Evolutionary conservation across 345 rosid genomes (phyloP).

Genomic region (Abelmoschus esculentus): DNA sequence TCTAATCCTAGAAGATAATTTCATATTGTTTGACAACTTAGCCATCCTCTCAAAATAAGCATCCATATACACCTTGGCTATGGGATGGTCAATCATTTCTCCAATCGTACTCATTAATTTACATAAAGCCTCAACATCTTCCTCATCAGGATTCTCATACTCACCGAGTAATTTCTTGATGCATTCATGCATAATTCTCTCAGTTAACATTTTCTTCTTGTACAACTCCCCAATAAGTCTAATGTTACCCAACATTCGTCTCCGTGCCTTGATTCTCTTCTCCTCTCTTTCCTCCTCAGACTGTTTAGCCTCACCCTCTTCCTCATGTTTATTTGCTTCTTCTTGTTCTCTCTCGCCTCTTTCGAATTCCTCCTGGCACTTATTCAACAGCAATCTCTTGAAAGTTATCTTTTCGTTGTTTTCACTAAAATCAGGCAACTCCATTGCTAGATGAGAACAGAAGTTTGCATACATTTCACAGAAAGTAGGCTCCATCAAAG

Average conservation of each 20-base stretch:
- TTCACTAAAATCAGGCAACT: constrained; percentile 66
- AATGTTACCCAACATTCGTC: constrained; percentile 92
- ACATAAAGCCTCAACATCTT: constrained; percentile 87
- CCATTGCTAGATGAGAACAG: constrained; percentile 60
- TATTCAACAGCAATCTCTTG: constrained; percentile 75
- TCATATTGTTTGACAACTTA: constrained; percentile 58
- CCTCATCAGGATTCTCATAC: constrained; percentile 80
- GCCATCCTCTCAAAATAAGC: constrained; percentile 67
- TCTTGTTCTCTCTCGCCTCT: constrained; percentile 88
- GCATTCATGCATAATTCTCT: constrained; percentile 89
- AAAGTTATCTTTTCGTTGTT: constrained; percentile 72
- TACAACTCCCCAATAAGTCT: constrained; percentile 95
- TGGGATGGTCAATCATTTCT: constrained; percentile 69
- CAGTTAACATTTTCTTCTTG: constrained; percentile 89
- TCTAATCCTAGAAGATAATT: constrained; percentile 75
- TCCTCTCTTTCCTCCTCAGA: constrained; percentile 80
- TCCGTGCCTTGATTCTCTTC: constrained; percentile 73
- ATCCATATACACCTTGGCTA: constrained; percentile 65
- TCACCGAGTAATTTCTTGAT: constrained; percentile 66
- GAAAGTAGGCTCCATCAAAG: constrained; percentile 95
- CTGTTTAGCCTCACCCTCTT: constrained; percentile 69
- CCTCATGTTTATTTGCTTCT: constrained; percentile 81
- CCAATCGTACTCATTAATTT: constrained; percentile 94
- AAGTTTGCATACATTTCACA: constrained; percentile 96
- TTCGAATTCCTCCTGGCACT: constrained; percentile 98